A percentile compares a stretch with the other conserved stretches of the same genome.
Evolutionary conservation across 1,284 basidiomycete species (phyloP).

Genomic region (Puccinia polysora): DNA sequence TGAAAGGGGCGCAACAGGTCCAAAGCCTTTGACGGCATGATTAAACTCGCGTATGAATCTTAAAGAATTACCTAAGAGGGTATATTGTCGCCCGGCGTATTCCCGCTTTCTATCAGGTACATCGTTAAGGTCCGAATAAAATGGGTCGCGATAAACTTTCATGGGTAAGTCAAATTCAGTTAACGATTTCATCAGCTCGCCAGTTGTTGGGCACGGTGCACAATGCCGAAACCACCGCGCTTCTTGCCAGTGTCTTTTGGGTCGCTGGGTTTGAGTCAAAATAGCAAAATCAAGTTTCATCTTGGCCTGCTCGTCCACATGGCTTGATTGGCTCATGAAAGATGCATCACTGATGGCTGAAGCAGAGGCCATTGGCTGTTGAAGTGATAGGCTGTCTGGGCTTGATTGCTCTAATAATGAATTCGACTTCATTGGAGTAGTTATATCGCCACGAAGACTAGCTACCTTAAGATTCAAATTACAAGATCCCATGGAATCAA

Average conservation of each 20-base stretch:
- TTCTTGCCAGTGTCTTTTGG: not conserved
- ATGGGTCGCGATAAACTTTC: slow-evolving; percentile 69
- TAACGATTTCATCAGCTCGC: slow-evolving; percentile 60
- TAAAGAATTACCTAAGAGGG: slow-evolving; percentile 58
- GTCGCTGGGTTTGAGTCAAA: slow-evolving; percentile 15
- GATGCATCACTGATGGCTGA: not conserved
- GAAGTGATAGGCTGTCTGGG: not conserved
- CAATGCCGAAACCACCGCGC: slow-evolving; percentile 58
- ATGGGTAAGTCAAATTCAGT: slow-evolving; percentile 60
- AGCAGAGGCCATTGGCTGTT: not conserved
- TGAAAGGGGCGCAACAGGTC: not conserved
- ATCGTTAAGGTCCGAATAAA: slow-evolving; percentile 71
- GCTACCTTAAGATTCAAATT: no score
- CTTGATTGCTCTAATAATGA: no score
- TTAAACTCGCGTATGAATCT: slow-evolving; percentile 52
- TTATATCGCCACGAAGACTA: no score
- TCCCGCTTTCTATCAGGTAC: slow-evolving; percentile 66
- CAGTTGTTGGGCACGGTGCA: slow-evolving; percentile 59
- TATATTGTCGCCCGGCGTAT: slow-evolving; percentile 73
- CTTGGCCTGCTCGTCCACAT: slow-evolving; percentile 13
- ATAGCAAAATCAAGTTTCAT: slow-evolving; percentile 41
- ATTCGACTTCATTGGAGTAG: no score
- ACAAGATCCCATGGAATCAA: no score
- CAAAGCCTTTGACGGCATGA: slow-evolving; percentile 16
- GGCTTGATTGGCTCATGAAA: not conserved